Evolutionary conservation across 371 early-diverging fungal genomes (phyloP), one percentile per base, ranked within the genome.

Genomic region (Smittium culicis): DNA sequence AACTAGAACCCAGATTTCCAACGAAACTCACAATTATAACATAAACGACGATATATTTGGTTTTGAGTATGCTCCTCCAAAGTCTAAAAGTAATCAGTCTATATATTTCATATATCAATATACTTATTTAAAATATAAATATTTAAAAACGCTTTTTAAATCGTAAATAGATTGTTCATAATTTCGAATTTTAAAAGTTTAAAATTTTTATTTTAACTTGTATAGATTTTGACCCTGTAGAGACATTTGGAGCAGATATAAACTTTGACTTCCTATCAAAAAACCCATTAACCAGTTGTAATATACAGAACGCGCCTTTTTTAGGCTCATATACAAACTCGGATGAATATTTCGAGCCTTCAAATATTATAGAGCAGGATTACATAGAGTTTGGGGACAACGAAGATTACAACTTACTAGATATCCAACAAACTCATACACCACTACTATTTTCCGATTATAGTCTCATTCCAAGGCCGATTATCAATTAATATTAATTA

Each of bases 1-100:
- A n/a, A n/a, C n/a, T n/a, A n/a, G n/a, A n/a, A n/a, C n/a, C n/a
- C n/a, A n/a, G n/a, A n/a, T n/a, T n/a, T n/a, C n/a, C n/a, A n/a
- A n/a, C n/a, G n/a, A n/a, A n/a, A n/a, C n/a, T n/a, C n/a, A n/a
- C n/a, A n/a, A n/a, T n/a, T n/a, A n/a, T n/a, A n/a, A n/a, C n/a
- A n/a, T n/a, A n/a, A 31, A 29, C 5, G 25, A 11, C 32, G 34
- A 34, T 62, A 8, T 27, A 32, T 35, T 73, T 25, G 76, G 76
- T 64, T 68, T 72, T 25, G 76, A 76, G 29, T 76, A 76, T 60
- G 76, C 61, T 14, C 77, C 76, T 1, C 54, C 71, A 28, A 57
- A 62, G 28, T 56, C 68, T 8, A 33, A 33, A 20, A 34, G n/a
- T 11, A 11, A 31, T 31, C 16, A 58, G 32, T n/a, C n/a, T n/a